Conservation (phyloP, 768 basidiomycete species). For the Clathrus columnatus region DNA sequence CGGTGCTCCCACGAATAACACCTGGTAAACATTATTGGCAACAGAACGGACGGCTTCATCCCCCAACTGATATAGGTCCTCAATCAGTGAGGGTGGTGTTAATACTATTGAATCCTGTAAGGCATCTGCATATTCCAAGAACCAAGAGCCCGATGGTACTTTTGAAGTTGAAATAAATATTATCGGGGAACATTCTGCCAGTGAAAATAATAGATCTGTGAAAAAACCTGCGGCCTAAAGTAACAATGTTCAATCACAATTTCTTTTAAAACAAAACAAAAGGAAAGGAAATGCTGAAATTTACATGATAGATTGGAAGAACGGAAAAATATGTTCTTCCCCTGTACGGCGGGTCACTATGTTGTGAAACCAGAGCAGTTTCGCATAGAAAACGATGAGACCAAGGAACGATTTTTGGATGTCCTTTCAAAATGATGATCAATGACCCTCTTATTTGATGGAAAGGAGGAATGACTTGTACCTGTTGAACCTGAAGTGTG, state of each 20-base stretch:
- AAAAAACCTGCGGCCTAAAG: conserved; percentile 8
- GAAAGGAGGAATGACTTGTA: not conserved
- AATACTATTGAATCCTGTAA: not conserved
- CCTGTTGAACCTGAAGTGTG: conserved; percentile 6
- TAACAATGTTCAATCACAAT: no score
- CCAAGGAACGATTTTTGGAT: conserved; percentile 3
- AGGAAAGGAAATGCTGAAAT: not conserved
- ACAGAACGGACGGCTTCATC: not conserved
- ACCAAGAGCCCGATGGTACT: not conserved
- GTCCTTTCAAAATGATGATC: not conserved
- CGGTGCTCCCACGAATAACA: conserved; percentile 15
- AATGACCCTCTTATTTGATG: not conserved
- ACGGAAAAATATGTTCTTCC: not conserved
- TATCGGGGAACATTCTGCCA: not conserved
- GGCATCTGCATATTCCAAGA: not conserved
- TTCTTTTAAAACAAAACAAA: not conserved
- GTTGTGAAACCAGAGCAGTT: not conserved
- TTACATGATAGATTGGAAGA: not conserved
- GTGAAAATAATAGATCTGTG: not conserved
- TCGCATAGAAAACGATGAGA: not conserved
- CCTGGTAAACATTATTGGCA: conserved; percentile 1
- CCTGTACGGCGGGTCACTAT: not conserved
- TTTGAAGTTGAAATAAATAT: not conserved
- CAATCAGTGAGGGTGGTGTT: not conserved
- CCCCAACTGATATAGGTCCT: not conserved